Percentiles rank a stretch among this genome's conserved stretches.
phyloP scores from a whole-genome alignment of 768 basidiomycete genomes.

The Tylopilus intermedius region DNA sequence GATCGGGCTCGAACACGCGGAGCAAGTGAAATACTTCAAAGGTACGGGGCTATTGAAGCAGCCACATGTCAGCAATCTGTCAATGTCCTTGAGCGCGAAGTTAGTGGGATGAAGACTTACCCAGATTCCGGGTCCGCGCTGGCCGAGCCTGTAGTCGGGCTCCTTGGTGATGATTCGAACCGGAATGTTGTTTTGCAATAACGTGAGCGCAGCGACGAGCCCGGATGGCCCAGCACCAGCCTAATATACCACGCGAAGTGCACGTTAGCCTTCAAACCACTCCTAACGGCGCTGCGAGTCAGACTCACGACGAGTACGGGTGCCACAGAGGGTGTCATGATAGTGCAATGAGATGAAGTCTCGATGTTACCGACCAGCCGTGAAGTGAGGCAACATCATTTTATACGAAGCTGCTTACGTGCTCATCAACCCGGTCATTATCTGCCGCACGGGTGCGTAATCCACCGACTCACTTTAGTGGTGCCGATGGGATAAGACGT shows the following conservation, averaged over 20 bases:
- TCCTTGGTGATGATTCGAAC: conserved; percentile 51
- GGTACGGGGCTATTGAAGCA: conserved; percentile 27
- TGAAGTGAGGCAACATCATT: not conserved
- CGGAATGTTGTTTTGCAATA: conserved; percentile 42
- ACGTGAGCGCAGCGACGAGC: conserved; percentile 28
- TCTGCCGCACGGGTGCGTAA: not conserved
- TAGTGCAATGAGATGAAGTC: not conserved
- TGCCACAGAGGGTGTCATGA: conserved; percentile 10
- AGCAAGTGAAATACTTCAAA: conserved; percentile 42
- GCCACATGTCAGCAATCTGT: not conserved
- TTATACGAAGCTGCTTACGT: not conserved
- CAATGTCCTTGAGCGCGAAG: not conserved
- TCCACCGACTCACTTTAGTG: not conserved
- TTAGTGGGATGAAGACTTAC: conserved; percentile 16
- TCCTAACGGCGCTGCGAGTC: too few relatives aligned
- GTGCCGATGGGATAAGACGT: not conserved
- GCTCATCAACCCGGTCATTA: not conserved
- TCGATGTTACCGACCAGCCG: not conserved
- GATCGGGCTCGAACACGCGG: conserved; percentile 36
- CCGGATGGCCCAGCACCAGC: conserved; percentile 30
- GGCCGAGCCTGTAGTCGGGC: conserved; percentile 30
- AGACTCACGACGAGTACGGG: conserved; percentile 22
- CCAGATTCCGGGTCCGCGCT: conserved; percentile 38
- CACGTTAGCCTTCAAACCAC: too few relatives aligned
- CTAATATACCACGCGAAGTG: conserved; percentile 3